A percentile compares a stretch with the other conserved stretches of the same genome.
Evolutionary conservation across 768 basidiomycete genomes (phyloP).

Genomic region (Tephrocybe sp.): DNA sequence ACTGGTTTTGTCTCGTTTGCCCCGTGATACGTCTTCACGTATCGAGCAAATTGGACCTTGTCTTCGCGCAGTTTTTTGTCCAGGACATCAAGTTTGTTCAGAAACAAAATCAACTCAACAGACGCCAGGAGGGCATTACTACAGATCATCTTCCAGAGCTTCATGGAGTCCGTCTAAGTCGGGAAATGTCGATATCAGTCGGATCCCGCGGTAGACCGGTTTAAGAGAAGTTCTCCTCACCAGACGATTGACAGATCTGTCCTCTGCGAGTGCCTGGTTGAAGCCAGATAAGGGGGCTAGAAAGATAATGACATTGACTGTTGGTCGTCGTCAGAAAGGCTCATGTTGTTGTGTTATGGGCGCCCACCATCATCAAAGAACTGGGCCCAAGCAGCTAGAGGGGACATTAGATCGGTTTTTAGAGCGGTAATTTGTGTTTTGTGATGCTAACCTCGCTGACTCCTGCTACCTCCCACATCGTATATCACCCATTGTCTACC

Average conservation of each 20-base stretch:
- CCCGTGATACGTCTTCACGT: conserved; percentile 52
- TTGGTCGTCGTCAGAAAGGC: background rate
- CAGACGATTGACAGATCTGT: conserved; percentile 56
- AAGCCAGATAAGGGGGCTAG: conserved; percentile 65
- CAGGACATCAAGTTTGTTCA: conserved; percentile 64
- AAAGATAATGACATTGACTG: conserved; percentile 66
- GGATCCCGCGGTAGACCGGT: background rate
- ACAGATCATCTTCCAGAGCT: conserved; percentile 60
- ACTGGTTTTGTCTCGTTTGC: conserved; percentile 52
- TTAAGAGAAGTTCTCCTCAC: conserved; percentile 30
- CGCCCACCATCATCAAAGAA: conserved; percentile 63
- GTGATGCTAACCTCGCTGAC: conserved; percentile 46
- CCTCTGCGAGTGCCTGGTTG: conserved; percentile 61
- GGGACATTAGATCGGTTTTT: background rate
- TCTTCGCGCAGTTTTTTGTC: conserved; percentile 51
- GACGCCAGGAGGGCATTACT: conserved; percentile 51
- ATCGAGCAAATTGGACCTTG: conserved; percentile 44
- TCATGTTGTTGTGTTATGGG: background rate
- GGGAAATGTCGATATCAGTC: background rate
- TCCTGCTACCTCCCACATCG: conserved; percentile 61
- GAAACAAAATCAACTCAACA: conserved; percentile 56
- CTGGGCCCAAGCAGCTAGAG: conserved; percentile 61
- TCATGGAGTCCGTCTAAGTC: conserved; percentile 50
- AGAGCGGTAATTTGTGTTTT: background rate
- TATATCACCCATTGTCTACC: conserved; percentile 60